Conservation (phyloP, 1,284 basidiomycete species). For the Limonomyces culmigenus region DNA sequence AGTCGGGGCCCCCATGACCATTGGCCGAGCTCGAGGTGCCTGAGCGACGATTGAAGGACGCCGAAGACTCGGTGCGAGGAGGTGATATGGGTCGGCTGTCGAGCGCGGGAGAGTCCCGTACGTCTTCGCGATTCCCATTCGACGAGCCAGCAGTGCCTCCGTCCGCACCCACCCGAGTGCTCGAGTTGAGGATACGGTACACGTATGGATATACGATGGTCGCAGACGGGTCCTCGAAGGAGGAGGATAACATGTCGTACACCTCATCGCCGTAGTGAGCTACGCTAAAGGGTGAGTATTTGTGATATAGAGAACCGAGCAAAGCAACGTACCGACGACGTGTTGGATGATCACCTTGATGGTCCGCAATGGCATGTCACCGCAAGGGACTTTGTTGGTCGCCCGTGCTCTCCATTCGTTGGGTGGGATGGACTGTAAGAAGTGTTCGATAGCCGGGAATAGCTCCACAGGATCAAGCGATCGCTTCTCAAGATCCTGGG, state of each 20-base stretch:
- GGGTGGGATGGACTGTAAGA: constrained; percentile 85
- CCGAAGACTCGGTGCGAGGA: too few relatives aligned
- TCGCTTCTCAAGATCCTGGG: constrained; percentile 73
- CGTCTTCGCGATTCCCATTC: constrained; percentile 4
- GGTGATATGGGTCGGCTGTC: constrained; percentile 34
- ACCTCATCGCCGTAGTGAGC: constrained; percentile 67
- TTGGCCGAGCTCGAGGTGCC: constrained; percentile 43
- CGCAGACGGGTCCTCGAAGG: constrained; percentile 70
- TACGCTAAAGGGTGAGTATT: constrained; percentile 19
- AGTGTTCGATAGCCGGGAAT: constrained; percentile 89
- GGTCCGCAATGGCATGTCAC: constrained; percentile 93
- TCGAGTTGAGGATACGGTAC: constrained; percentile 69
- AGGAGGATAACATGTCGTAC: constrained; percentile 61
- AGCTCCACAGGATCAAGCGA: constrained; percentile 77
- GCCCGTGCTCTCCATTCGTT: constrained; percentile 91
- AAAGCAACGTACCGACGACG: constrained; percentile 59
- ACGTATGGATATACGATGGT: constrained; percentile 76
- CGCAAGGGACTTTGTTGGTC: constrained; percentile 81
- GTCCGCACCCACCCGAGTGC: constrained; percentile 24
- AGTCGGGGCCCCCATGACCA: constrained; percentile 21
- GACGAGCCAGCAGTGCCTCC: constrained; percentile 8
- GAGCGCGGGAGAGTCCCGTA: constrained; percentile 27
- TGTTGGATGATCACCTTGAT: constrained; percentile 97
- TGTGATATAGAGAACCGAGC: constrained; percentile 3
- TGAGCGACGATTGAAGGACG: constrained; percentile 44